Percentiles rank a stretch among this genome's conserved stretches.
phyloP scores from a whole-genome alignment of 2,329 filamentous ascomycete genomes.

The Apiospora rasikravindrae region DNA sequence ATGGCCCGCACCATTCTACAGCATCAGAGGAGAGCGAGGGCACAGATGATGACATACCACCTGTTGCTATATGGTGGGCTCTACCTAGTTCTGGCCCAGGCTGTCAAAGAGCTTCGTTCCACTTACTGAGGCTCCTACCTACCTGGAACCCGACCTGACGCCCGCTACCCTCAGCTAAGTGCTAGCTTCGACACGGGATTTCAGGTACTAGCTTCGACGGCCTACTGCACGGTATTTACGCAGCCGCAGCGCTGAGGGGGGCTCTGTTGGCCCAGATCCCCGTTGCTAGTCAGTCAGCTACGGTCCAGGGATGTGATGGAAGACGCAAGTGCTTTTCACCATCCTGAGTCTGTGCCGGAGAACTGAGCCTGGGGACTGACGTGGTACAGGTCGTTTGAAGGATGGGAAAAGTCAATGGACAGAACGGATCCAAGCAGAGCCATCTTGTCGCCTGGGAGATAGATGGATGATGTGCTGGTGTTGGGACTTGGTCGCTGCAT shows the following conservation, averaged over 20 bases:
- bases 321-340: neutral
- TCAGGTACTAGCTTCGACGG: neutral
- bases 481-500: neutral
- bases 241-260: neutral
- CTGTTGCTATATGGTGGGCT: neutral
- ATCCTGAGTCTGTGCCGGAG: neutral
- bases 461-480: neutral
- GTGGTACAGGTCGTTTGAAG: neutral
- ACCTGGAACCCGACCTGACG: neutral
- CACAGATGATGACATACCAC: neutral
- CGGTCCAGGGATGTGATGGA: neutral
- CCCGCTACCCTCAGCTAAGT: neutral
- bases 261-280: neutral
- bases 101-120: neutral
- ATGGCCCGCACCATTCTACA: neutral
- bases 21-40: neutral
- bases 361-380: too few species aligned
- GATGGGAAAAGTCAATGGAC: neutral
- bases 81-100: neutral
- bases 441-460: neutral
- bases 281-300: neutral
- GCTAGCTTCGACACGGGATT: neutral
- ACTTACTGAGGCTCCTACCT: neutral
- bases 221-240: slow-evolving; percentile 8
- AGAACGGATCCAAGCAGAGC: too few species aligned